A percentile compares a stretch with the other conserved stretches of the same genome.
Conservation (phyloP, 805 yeast genomes). For the Debaryomyces hansenii region DNA sequence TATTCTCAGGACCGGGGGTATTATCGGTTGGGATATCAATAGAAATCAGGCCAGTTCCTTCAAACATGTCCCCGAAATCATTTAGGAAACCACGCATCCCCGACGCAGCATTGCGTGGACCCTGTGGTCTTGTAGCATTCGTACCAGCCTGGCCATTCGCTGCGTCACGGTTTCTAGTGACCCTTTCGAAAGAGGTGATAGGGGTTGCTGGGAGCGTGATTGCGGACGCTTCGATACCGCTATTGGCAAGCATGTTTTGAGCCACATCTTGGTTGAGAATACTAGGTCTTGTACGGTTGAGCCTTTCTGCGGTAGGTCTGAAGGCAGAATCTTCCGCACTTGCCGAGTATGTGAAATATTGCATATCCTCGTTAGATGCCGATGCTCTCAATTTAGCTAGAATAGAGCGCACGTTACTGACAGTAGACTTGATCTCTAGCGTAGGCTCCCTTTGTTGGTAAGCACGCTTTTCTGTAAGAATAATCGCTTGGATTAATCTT, state of each 20-base stretch:
- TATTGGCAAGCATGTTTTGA: constrained; percentile 33
- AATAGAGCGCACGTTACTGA: constrained; percentile 25
- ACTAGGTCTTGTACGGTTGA: constrained; percentile 33
- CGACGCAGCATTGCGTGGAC: not conserved
- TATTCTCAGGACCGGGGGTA: not conserved
- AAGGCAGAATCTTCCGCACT: constrained; percentile 20
- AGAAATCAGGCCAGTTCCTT: constrained; percentile 9
- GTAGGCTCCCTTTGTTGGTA: constrained; percentile 32
- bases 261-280: constrained; percentile 38
- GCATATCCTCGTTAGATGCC: constrained; percentile 24
- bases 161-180: constrained; percentile 3
- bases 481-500: constrained; percentile 30
- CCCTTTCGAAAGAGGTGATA: constrained; percentile 9
- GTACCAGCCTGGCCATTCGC: not conserved
- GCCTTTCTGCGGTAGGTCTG: constrained; percentile 27
- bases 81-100: constrained; percentile 19
- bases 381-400: constrained; percentile 24
- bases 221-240: constrained; percentile 24
- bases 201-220: constrained; percentile 9
- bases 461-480: constrained; percentile 38
- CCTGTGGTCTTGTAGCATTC: not conserved
- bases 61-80: constrained; percentile 22
- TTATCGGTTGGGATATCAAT: not conserved
- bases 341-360: constrained; percentile 27
- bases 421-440: constrained; percentile 21